Conservation (phyloP, 495 filamentous ascomycete genomes). For the Podospora bellae-mahoneyi region DNA sequence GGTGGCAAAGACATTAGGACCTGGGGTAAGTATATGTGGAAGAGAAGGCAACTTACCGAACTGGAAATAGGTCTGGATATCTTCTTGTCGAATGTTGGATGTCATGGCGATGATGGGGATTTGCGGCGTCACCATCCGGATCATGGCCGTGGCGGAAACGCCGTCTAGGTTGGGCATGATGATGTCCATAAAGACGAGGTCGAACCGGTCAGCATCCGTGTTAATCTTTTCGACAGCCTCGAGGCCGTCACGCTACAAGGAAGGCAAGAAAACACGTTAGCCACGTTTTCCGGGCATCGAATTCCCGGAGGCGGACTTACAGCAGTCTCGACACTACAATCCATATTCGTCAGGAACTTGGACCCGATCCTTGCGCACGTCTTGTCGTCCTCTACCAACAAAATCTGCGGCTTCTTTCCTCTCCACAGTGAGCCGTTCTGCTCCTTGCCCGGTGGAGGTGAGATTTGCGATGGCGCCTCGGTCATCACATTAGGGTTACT, state of each 20-base stretch:
- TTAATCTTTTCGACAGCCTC: slow-evolving; percentile 93
- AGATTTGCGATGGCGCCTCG: slow-evolving; percentile 28
- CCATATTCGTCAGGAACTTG: slow-evolving; percentile 87
- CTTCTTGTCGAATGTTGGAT: slow-evolving; percentile 94
- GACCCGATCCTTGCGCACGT: slow-evolving; percentile 91
- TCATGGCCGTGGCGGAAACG: slow-evolving; percentile 89
- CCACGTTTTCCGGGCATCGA: neutral
- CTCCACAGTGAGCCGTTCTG: slow-evolving; percentile 55
- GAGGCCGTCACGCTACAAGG: slow-evolving; percentile 60
- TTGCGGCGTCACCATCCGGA: slow-evolving; percentile 77
- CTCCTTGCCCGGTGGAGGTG: slow-evolving; percentile 35
- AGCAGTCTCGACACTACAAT: slow-evolving; percentile 84
- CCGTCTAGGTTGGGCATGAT: slow-evolving; percentile 97
- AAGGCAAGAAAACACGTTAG: slow-evolving; percentile 13
- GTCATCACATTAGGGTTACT: slow-evolving; percentile 34
- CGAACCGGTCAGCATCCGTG: slow-evolving; percentile 69
- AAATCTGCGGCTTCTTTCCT: slow-evolving; percentile 74
- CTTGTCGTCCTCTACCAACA: slow-evolving; percentile 93
- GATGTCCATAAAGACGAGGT: slow-evolving; percentile 97
- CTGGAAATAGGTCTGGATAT: slow-evolving; percentile 95
- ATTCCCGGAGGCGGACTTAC: slow-evolving; percentile 54
- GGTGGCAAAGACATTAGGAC: neutral
- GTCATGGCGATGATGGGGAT: slow-evolving; percentile 98
- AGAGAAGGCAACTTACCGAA: slow-evolving; percentile 65
- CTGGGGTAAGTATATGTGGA: neutral